Conservation (phyloP, 2,329 filamentous ascomycete species). For the Macrophomina pseudophaseolina region DNA sequence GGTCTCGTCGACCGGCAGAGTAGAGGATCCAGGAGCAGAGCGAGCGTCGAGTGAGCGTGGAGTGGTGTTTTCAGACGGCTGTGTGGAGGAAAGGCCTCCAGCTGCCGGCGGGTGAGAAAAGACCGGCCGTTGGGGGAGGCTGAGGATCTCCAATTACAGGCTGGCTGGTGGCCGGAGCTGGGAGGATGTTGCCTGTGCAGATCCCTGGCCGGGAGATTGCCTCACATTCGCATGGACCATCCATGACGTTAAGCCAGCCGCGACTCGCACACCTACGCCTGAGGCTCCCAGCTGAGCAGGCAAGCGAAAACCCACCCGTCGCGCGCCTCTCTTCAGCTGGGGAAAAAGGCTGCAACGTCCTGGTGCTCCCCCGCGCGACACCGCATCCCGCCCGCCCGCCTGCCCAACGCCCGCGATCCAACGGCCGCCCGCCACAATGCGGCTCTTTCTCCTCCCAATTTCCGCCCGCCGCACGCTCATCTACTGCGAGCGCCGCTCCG, state of each 20-base stretch:
- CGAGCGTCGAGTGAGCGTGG: constrained; percentile 6
- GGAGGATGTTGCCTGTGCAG: constrained; percentile 22
- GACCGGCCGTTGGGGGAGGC: constrained; percentile 19
- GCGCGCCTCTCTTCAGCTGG: constrained; percentile 6
- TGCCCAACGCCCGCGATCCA: background rate
- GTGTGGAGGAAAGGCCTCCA: constrained; percentile 19
- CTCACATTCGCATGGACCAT: background rate
- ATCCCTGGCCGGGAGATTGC: constrained; percentile 24
- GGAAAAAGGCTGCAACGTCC: constrained; percentile 14
- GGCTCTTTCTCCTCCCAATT: constrained; percentile 90
- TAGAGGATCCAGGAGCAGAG: constrained; percentile 11
- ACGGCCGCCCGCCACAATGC: constrained; percentile 62
- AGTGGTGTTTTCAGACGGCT: background rate
- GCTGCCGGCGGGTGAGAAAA: constrained; percentile 19
- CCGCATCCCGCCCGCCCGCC: constrained; percentile 13
- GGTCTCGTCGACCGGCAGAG: background rate
- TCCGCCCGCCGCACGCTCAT: constrained; percentile 89
- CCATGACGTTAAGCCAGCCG: constrained; percentile 9
- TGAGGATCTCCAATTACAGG: constrained; percentile 23
- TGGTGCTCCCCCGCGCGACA: constrained; percentile 30
- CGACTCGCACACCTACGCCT: constrained; percentile 26
- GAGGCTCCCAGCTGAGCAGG: constrained; percentile 4
- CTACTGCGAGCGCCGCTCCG: constrained; percentile 78
- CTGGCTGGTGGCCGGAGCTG: constrained; percentile 22
- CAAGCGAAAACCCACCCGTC: constrained; percentile 7